Percentiles rank a stretch among this genome's conserved stretches.
These are phyloP conservation scores for Verticillium albo-atrum DNA, from an alignment of 2,329 filamentous ascomycete species.

Conservation along the genomic window DNA sequence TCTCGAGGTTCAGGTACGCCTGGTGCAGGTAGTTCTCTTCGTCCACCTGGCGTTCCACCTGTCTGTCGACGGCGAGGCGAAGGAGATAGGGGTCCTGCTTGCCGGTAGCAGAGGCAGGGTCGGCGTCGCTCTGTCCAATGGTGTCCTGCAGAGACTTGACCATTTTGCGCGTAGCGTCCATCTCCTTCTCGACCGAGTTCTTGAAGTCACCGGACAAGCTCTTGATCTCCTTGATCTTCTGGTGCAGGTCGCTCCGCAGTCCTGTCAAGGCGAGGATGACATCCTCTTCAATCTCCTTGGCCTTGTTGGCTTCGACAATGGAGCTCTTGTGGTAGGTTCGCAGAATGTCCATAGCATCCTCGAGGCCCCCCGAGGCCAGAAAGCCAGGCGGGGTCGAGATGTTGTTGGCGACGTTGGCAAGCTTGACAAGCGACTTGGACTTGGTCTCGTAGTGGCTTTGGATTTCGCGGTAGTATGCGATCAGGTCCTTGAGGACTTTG, in stretches of 20 bases:
- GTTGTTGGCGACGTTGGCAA: slow-evolving; percentile 81
- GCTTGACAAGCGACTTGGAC: slow-evolving; percentile 75
- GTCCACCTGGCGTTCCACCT: slow-evolving; percentile 87
- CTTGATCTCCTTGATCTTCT: slow-evolving; percentile 99
- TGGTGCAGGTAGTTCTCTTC: slow-evolving; percentile 97
- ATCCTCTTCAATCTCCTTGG: slow-evolving; percentile 84
- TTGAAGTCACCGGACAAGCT: slow-evolving; percentile 91
- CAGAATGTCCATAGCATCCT: slow-evolving; percentile 78
- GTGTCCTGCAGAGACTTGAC: slow-evolving; percentile 79
- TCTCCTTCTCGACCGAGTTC: slow-evolving; percentile 93
- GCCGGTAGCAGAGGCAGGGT: slow-evolving; percentile 69
- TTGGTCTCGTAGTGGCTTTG: slow-evolving; percentile 84
- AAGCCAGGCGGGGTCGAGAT: slow-evolving; percentile 71
- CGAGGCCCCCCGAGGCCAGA: slow-evolving; percentile 74
- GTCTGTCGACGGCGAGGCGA: slow-evolving; percentile 78
- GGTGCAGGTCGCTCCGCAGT: slow-evolving; percentile 79
- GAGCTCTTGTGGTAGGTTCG: slow-evolving; percentile 78
- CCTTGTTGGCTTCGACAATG: slow-evolving; percentile 78
- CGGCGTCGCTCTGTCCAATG: slow-evolving; percentile 73
- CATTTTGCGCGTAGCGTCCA: slow-evolving; percentile 75
- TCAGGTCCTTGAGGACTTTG: slow-evolving; percentile 90
- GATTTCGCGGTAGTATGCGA: slow-evolving; percentile 89
- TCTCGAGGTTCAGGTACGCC: slow-evolving; percentile 91
- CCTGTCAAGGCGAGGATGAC: slow-evolving; percentile 85
- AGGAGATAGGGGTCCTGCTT: slow-evolving; percentile 92